Evolutionary conservation across 2,329 filamentous ascomycete genomes (phyloP), one percentile per base, ranked within the genome.

Genomic region (Pezicula rhizophila): DNA sequence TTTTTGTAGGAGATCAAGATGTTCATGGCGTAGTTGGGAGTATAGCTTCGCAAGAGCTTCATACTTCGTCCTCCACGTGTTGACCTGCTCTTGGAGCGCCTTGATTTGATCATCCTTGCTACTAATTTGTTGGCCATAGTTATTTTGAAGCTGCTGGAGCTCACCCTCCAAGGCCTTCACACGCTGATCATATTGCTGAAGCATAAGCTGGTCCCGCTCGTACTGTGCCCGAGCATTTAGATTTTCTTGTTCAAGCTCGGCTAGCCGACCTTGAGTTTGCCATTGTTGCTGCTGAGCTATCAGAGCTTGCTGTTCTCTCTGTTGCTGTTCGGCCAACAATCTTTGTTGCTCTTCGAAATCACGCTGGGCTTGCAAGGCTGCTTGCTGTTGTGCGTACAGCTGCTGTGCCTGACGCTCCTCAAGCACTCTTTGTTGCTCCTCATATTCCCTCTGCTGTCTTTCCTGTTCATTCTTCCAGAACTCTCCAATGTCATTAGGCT

Each of bases 321-420:
- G 82, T 66, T 96, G 90, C 66, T 97, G 91, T 65, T 99, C 92
- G 25, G 85, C 83, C 59, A 97, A 79, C 46, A 81, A 73, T 50
- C 91, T 80, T 66, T 97, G 93, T 66, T 97, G 92, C 63, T 96
- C 90, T 63, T 97, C 93, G 60, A 97, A 99, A n/a, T 96, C 89
- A 34, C 82, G 80, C 67, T 97, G 92, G 1, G 91, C 89, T 64
- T 93, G 88, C 57, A 91, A 71, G 57, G 90, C 84, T 2, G 87
- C 84, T 60, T 92, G 79, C 61, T 96, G 83, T 64, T 99, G 92
- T 45, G 85, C 82, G 47, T 84, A 77, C 46, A 93, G 80, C 54
- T 90, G 84, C 10, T 88, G 82, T 57, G 91, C 85, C 71, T 91
- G 92, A 57, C 92, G 88, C 58, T 92, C 85, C 63, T 95, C 87